phyloP scores from a whole-genome alignment of 805 yeast species.

The Suhomyces prunicola region DNA sequence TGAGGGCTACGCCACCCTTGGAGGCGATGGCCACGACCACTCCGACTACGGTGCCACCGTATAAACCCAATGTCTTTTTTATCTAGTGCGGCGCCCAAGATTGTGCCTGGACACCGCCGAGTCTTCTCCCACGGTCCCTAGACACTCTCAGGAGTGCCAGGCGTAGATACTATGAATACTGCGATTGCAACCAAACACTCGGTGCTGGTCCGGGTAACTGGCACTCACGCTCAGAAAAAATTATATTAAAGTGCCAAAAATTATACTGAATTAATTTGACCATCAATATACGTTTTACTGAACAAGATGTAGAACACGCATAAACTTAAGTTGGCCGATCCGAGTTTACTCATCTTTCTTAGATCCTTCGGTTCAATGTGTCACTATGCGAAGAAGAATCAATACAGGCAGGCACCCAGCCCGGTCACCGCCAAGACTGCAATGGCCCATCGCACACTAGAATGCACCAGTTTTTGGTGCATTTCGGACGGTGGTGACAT shows the following conservation, averaged over 20 bases:
- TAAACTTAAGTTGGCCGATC: slow-evolving; percentile 47
- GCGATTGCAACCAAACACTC: neutral
- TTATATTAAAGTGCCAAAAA: neutral
- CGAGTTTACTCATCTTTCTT: slow-evolving; percentile 13
- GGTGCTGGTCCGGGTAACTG: neutral
- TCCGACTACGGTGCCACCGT: slow-evolving; percentile 12
- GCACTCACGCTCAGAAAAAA: neutral
- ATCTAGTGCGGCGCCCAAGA: neutral
- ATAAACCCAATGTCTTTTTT: neutral
- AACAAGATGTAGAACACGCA: slow-evolving; percentile 21
- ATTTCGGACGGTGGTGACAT: neutral
- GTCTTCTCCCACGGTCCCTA: neutral
- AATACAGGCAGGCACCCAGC: neutral
- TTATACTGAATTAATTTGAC: neutral
- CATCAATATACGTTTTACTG: neutral
- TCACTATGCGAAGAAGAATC: slow-evolving; percentile 41
- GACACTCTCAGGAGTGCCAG: neutral
- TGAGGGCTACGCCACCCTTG: slow-evolving; percentile 24
- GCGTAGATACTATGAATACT: neutral
- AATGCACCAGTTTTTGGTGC: neutral
- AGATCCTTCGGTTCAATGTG: slow-evolving; percentile 46
- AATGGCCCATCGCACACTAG: neutral
- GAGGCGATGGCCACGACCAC: slow-evolving; percentile 27
- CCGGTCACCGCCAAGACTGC: neutral
- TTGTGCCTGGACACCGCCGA: neutral